Evolutionary conservation across 2,329 filamentous ascomycete genomes (phyloP).

Genomic region (Chalaropsis thielavioides): DNA sequence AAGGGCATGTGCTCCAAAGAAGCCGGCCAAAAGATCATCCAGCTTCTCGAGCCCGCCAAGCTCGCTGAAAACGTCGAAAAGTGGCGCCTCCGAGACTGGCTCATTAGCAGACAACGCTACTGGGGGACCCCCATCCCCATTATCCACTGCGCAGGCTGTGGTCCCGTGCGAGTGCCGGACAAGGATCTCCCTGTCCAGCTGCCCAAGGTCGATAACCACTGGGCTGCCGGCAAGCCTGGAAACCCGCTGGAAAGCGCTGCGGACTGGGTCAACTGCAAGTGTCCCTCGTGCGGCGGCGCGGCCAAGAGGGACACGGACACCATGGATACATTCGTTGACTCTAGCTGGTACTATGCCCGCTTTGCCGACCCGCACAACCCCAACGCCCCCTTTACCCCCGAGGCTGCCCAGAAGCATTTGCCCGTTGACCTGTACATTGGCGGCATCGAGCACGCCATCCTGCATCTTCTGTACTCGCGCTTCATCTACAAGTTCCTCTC

Average conservation of each 20-base stretch:
- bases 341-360: slow-evolving; percentile 82
- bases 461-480: slow-evolving; percentile 76
- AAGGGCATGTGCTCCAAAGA: slow-evolving; percentile 47
- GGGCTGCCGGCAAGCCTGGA: slow-evolving; percentile 53
- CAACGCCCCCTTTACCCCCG: slow-evolving; percentile 45
- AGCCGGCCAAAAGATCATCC: slow-evolving; percentile 46
- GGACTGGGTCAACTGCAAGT: slow-evolving; percentile 61
- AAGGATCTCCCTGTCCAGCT: slow-evolving; percentile 63
- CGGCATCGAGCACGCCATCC: slow-evolving; percentile 78
- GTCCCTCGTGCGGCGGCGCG: slow-evolving; percentile 55
- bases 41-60: slow-evolving; percentile 37
- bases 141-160: slow-evolving; percentile 64
- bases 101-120: slow-evolving; percentile 82
- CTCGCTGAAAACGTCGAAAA: slow-evolving; percentile 51
- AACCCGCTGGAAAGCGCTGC: slow-evolving; percentile 61
- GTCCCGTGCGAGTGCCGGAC: slow-evolving; percentile 62
- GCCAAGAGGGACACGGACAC: slow-evolving; percentile 81
- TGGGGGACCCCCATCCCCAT: slow-evolving; percentile 89
- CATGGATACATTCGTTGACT: slow-evolving; percentile 94
- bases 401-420: slow-evolving; percentile 39
- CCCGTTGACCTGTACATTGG: slow-evolving; percentile 83
- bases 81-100: slow-evolving; percentile 77
- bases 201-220: slow-evolving; percentile 53
- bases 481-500: slow-evolving; percentile 83
- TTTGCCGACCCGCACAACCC: slow-evolving; percentile 59